Evolutionary conservation across 2,329 filamentous ascomycete genomes (phyloP).

Genomic region (Leptographium flavum): DNA sequence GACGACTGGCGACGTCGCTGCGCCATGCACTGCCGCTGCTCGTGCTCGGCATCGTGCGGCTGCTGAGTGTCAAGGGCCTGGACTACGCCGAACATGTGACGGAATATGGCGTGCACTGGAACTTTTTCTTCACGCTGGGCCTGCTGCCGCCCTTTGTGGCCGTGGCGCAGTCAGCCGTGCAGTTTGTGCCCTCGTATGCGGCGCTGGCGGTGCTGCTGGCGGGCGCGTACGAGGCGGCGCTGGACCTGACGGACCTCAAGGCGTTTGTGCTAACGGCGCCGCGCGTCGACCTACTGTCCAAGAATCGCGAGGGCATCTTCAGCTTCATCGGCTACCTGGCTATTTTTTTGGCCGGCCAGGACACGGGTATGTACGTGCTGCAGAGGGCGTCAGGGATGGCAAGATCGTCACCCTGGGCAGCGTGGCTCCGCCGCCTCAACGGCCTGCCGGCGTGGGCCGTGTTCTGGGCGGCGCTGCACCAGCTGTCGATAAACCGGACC

Average conservation of each 20-base stretch:
- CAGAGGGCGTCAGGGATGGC: slow-evolving; percentile 33
- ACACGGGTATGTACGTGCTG: slow-evolving; percentile 66
- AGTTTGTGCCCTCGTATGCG: slow-evolving; percentile 62
- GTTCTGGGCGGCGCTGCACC: slow-evolving; percentile 58
- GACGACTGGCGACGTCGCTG: slow-evolving; percentile 50
- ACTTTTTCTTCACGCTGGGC: slow-evolving; percentile 95
- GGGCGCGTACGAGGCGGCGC: slow-evolving; percentile 55
- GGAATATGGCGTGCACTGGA: slow-evolving; percentile 98
- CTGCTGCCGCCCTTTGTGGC: slow-evolving; percentile 82
- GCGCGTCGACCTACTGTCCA: slow-evolving; percentile 63
- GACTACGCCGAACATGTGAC: slow-evolving; percentile 96
- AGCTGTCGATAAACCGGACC: slow-evolving; percentile 47
- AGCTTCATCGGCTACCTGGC: slow-evolving; percentile 88
- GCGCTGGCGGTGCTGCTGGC: slow-evolving; percentile 56
- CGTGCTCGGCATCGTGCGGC: slow-evolving; percentile 61
- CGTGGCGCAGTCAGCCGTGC: slow-evolving; percentile 59
- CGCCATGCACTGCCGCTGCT: slow-evolving; percentile 76
- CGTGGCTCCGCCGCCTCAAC: slow-evolving; percentile 14
- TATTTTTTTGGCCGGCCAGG: slow-evolving; percentile 84
- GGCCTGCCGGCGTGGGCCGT: slow-evolving; percentile 50
- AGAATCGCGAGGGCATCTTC: slow-evolving; percentile 92
- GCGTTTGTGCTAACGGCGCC: slow-evolving; percentile 72
- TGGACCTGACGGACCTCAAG: slow-evolving; percentile 68
- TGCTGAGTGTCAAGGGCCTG: slow-evolving; percentile 81
- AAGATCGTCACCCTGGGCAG: background rate